Evolutionary conservation across 192 early-diverging fungal genomes (phyloP), one percentile per base, ranked within the genome.

Genomic region (Coemansia sp.): DNA sequence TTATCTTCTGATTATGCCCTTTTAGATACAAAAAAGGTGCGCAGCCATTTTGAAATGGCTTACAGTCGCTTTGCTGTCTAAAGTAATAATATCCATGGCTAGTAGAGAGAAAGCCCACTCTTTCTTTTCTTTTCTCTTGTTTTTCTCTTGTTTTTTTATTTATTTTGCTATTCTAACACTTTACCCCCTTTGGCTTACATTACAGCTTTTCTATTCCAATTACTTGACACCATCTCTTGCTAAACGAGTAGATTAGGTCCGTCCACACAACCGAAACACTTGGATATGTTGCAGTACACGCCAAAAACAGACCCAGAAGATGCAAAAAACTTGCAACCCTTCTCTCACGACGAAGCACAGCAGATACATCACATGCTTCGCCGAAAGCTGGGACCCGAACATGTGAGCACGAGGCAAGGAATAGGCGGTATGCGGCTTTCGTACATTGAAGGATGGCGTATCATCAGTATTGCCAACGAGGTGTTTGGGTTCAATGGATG

Each of bases 401-500:
- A 84, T 53, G 58, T 92, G 7, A 75, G 85, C 53, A 83, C 80
- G 2, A 85, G 93, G 3, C 46, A 84, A 21, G 93, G 90, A 6
- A 89, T 90, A 30, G 92, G 92, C 30, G 84, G 84, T 70, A 68
- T 70, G 0, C 87, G 87, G 25, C 77, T 95, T 15, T 82, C 81
- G n/a, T 94, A 94, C 59, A 64, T 95, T 37, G 93, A 94, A 68
- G 94, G 93, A 8, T 89, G 88, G 87, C 89, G 86, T 30, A 87
- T 86, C 37, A 92, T 93, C 45, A 89, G 88, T 65, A 72, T 97
- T 33, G 97, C 97, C 51, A 95, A 99, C 67, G 88, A 93, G 29
- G 66, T 96, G 7, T 97, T 99, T 84, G 97, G 95, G 4, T 97
- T 97, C 73, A 86, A 96, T 67, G 95, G 95, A 10, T 99, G 96